Percentiles rank a stretch among this genome's conserved stretches.
Conservation (phyloP, 805 yeast species). For the Candida nemodendra region DNA sequence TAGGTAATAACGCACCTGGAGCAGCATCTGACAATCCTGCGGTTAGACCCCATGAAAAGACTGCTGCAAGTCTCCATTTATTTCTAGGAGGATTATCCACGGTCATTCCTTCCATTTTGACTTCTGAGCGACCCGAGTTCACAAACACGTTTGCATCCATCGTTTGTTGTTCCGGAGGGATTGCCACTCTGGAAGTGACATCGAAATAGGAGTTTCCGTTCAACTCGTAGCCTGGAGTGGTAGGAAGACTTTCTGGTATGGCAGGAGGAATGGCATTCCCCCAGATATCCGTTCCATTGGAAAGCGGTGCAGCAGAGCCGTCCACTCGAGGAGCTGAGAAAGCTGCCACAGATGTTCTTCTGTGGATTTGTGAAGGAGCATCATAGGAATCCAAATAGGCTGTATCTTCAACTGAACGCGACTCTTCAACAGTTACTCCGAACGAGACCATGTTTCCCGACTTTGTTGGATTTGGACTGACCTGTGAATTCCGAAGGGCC, state of each 20-base stretch:
- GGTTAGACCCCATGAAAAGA: constrained; percentile 40
- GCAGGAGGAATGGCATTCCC: constrained; percentile 32
- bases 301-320: constrained; percentile 8
- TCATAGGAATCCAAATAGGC: too few species aligned
- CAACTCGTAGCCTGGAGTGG: constrained; percentile 40
- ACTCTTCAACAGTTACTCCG: background rate
- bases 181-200: constrained; percentile 7
- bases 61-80: constrained; percentile 40
- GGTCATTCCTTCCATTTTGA: constrained; percentile 34
- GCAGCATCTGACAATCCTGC: constrained; percentile 55
- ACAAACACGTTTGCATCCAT: constrained; percentile 1
- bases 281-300: background rate
- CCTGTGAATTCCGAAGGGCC: too few species aligned
- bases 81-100: constrained; percentile 43
- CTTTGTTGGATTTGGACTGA: too few species aligned
- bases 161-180: constrained; percentile 21
- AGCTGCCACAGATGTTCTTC: constrained; percentile 7
- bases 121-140: constrained; percentile 4
- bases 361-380: constrained; percentile 1
- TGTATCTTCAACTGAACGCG: too few species aligned
- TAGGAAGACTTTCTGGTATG: constrained; percentile 41
- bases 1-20: constrained; percentile 59
- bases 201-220: constrained; percentile 25
- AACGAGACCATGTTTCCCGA: background rate
- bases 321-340: constrained; percentile 7